Evolutionary conservation across 768 basidiomycete species (phyloP).

Genomic region (Russula olivacea): DNA sequence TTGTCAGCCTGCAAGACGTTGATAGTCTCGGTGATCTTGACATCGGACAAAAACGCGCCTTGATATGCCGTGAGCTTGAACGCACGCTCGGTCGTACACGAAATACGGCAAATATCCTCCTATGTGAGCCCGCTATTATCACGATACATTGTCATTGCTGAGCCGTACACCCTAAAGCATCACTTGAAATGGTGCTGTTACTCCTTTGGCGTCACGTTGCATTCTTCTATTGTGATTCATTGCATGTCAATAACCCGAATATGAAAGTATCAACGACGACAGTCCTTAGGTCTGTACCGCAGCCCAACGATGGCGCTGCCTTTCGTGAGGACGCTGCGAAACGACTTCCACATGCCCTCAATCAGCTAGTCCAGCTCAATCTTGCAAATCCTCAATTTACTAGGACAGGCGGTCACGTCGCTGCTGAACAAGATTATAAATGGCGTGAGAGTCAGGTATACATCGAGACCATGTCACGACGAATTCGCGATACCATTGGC

Average conservation of each 20-base stretch:
- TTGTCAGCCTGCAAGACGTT: constrained; percentile 47
- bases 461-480: constrained; percentile 67
- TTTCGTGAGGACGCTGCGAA: constrained; percentile 54
- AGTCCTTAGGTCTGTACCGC: constrained; percentile 51
- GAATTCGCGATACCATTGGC: constrained; percentile 60
- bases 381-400: constrained; percentile 35
- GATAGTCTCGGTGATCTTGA: constrained; percentile 62
- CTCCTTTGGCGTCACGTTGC: constrained; percentile 76
- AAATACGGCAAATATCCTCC: constrained; percentile 45
- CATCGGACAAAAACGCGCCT: constrained; percentile 57
- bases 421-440: constrained; percentile 38
- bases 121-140: constrained; percentile 42
- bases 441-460: constrained; percentile 64
- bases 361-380: constrained; percentile 49
- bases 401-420: constrained; percentile 21
- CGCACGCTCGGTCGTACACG: constrained; percentile 38
- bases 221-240: constrained; percentile 53
- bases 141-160: neutral
- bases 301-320: constrained; percentile 46
- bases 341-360: constrained; percentile 50
- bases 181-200: constrained; percentile 72
- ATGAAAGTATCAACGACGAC: constrained; percentile 40
- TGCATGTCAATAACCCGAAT: constrained; percentile 35
- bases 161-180: constrained; percentile 37
- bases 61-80: constrained; percentile 60